Evolutionary conservation across 371 early-diverging fungal species (phyloP), one percentile per base, ranked within the genome.

Genomic region (Mycotypha africana): DNA sequence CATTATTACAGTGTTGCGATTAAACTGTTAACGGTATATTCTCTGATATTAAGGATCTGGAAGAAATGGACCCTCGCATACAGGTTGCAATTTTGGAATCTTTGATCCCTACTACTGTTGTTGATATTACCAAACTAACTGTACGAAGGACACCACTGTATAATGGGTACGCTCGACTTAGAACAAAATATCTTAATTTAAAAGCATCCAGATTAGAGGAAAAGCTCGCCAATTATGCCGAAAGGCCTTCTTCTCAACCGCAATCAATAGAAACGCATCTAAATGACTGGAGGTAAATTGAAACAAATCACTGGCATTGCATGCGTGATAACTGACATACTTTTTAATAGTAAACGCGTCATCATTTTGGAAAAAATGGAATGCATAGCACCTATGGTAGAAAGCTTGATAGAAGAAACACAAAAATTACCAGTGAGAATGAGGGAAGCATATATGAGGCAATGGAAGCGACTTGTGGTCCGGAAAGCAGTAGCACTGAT

Each of bases 141-240:
- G 76, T 80, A 10, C 67, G 73, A 42, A 78, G 67, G 45, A 80
- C 81, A 8, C 71, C 72, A n/a, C 42, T 78, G 6, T 65, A 70
- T 17, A 66, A 65, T 1, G 51, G 48, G 5, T 80, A 78, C 42
- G 42, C 53, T 1, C 50, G 53, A 7, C 33, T 69, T 0, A 57
- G 67, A 22, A 32, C 58, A 14, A 67, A 74, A 19, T 80, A 70
- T 47, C 52, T 58, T 7, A 38, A 44, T 4, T 37, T 53, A 24
- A 24, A 51, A 3, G 32, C 45, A 7, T 32, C 47, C 8, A 62
- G 53, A 21, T 19, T 64, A 10, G 67, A 73, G 24, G 65, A 73
- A 10, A 60, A 58, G 1, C 25, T 62, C 16, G 38, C 20, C 14
- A 16, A 22, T 4, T 51, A 38, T 45, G 42, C 30, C 11, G n/a